A percentile compares a stretch with the other conserved stretches of the same genome.
phyloP scores from a whole-genome alignment of 2,329 filamentous ascomycete genomes.

The Fusarium gaditjirri region DNA sequence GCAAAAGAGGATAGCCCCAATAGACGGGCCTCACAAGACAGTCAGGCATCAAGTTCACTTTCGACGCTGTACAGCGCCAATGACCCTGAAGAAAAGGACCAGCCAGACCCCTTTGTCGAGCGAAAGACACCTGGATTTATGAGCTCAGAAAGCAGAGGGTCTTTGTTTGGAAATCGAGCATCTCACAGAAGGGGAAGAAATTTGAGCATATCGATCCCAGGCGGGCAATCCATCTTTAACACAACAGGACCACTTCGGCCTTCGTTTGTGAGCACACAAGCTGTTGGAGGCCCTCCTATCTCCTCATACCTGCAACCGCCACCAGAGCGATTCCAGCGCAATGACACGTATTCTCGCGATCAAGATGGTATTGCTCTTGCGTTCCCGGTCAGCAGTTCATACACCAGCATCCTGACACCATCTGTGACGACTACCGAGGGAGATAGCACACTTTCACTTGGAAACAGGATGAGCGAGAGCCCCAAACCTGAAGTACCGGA shows the following conservation, averaged over 20 bases:
- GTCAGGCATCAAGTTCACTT: conserved; percentile 62
- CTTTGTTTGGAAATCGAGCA: conserved; percentile 33
- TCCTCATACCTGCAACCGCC: conserved; percentile 36
- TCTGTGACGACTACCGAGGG: conserved; percentile 40
- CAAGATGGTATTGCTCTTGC: conserved; percentile 32
- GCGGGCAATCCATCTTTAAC: conserved; percentile 13
- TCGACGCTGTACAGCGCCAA: conserved; percentile 68
- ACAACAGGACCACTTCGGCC: conserved; percentile 33
- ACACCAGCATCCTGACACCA: conserved; percentile 42
- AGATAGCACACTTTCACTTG: conserved; percentile 20
- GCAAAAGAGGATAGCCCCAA: conserved; percentile 31
- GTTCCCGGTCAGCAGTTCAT: conserved; percentile 38
- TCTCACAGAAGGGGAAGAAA: conserved; percentile 35
- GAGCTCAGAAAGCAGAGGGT: conserved; percentile 18
- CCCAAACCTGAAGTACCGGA: conserved; percentile 8
- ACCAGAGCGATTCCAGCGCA: conserved; percentile 17
- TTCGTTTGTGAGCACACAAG: conserved; percentile 40
- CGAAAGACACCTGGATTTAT: not conserved
- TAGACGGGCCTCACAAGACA: conserved; percentile 51
- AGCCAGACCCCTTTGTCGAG: conserved; percentile 50
- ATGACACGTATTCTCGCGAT: conserved; percentile 19
- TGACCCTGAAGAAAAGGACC: conserved; percentile 54
- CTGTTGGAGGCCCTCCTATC: conserved; percentile 33
- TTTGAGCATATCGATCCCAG: conserved; percentile 32
- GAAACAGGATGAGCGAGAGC: conserved; percentile 21